Evolutionary conservation across 2,329 filamentous ascomycete genomes (phyloP).

Genomic region (Basipetospora sp.): DNA sequence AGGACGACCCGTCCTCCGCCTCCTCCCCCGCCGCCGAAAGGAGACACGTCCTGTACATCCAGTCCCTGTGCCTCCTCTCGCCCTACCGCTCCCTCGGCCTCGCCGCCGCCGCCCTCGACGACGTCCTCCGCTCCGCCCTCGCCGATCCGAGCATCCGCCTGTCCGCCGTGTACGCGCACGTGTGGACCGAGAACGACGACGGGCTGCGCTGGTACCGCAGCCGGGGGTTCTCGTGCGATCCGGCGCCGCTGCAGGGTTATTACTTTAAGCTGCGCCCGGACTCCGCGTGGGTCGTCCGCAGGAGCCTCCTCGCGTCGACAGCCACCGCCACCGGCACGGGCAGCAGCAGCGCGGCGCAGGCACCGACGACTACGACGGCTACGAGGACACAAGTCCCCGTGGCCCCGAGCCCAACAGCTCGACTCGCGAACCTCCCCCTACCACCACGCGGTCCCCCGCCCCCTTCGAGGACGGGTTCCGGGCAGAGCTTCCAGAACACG

Average conservation of each 20-base stretch:
- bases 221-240: constrained; percentile 38
- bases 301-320: too few species aligned
- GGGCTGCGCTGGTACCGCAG: constrained; percentile 47
- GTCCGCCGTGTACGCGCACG: constrained; percentile 43
- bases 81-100: constrained; percentile 48
- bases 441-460: constrained; percentile 11
- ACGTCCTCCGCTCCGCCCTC: constrained; percentile 28
- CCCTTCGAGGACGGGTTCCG: constrained; percentile 14
- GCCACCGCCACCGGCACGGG: constrained; percentile 8
- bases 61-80: constrained; percentile 47
- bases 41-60: constrained; percentile 44
- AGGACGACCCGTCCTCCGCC: constrained; percentile 18
- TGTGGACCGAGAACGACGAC: constrained; percentile 53
- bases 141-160: constrained; percentile 24
- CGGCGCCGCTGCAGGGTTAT: constrained; percentile 38
- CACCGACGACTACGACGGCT: constrained; percentile 18
- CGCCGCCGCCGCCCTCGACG: constrained; percentile 40
- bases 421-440: constrained; percentile 9
- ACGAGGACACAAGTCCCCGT: too few species aligned
- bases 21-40: constrained; percentile 9
- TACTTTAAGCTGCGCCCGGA: constrained; percentile 48
- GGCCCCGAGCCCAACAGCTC: constrained; percentile 11
- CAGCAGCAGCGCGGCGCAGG: constrained; percentile 12
- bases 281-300: constrained; percentile 44
- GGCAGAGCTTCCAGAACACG: constrained; percentile 42